Evolutionary conservation across 2,329 filamentous ascomycete species (phyloP).

Genomic region (Aspergillus carbonarius): DNA sequence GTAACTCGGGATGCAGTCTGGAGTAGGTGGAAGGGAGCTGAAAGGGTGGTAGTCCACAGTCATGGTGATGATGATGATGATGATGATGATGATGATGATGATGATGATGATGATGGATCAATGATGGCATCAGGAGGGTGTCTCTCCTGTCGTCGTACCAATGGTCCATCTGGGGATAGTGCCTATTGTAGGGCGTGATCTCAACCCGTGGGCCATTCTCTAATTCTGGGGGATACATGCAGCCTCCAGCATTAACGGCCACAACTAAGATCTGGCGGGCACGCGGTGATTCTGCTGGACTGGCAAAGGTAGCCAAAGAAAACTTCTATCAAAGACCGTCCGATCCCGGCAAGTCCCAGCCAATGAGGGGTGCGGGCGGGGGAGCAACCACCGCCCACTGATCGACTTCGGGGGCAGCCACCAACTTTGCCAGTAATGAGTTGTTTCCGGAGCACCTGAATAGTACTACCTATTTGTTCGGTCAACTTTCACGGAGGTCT

Average conservation of each 20-base stretch:
- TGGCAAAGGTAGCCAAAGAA: neutral
- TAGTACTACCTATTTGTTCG: too few relatives aligned
- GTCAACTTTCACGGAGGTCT: too few relatives aligned
- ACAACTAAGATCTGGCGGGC: neutral
- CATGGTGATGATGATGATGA: neutral
- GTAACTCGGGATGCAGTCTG: slow-evolving; percentile 37
- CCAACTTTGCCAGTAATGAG: neutral
- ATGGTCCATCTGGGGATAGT: neutral
- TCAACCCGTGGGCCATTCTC: neutral
- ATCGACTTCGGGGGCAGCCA: neutral
- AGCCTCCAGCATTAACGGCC: neutral
- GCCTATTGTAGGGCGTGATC: neutral
- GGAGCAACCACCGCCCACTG: slow-evolving; percentile 1
- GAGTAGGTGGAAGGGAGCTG: neutral
- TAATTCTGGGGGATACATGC: neutral
- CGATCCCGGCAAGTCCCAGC: slow-evolving; percentile 5
- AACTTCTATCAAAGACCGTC: neutral
- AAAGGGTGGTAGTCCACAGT: neutral
- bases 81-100: too few relatives aligned
- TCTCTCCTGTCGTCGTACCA: neutral
- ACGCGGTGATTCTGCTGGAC: neutral
- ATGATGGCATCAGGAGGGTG: slow-evolving; percentile 3
- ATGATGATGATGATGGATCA: neutral
- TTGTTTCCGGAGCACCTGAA: neutral
- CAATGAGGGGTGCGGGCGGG: slow-evolving; percentile 2